Conservation (phyloP, 345 rosid genomes). For the Populus deltoides region DNA sequence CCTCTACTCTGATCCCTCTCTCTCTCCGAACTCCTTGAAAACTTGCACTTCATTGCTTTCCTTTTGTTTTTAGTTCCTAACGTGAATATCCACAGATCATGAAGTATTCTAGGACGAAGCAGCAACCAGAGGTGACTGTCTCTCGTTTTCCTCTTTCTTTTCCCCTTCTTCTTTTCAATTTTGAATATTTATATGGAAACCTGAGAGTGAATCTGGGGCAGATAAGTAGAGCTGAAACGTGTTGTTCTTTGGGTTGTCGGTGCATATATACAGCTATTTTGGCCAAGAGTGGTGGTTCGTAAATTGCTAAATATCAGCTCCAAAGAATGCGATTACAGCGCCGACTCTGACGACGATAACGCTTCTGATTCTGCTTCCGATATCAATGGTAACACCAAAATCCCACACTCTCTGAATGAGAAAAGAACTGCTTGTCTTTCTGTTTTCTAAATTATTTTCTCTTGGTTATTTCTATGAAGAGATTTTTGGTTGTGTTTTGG, state of each 20-base stretch:
- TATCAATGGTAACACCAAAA: slow-evolving; percentile 34
- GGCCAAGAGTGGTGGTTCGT: slow-evolving; percentile 75
- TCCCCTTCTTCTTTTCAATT: background rate
- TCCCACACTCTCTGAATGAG: background rate
- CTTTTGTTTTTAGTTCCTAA: background rate
- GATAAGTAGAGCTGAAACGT: slow-evolving; percentile 56
- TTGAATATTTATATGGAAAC: background rate
- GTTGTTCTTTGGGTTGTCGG: slow-evolving; percentile 72
- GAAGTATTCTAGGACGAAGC: slow-evolving; percentile 34
- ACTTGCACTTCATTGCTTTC: background rate
- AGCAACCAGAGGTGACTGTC: slow-evolving; percentile 39
- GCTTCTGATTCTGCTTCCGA: slow-evolving; percentile 45
- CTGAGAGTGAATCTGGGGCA: slow-evolving; percentile 33
- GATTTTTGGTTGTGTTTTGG: background rate
- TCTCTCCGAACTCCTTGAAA: background rate
- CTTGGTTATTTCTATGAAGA: background rate
- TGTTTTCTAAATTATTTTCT: background rate
- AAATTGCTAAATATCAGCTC: slow-evolving; percentile 74
- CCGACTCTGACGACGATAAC: slow-evolving; percentile 47
- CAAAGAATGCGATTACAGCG: slow-evolving; percentile 69
- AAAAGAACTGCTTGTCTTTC: background rate
- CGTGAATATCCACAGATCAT: slow-evolving; percentile 25
- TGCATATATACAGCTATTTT: slow-evolving; percentile 83
- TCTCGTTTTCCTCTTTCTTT: background rate
- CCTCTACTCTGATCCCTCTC: background rate